A percentile compares a stretch with the other conserved stretches of the same genome.
Conservation (phyloP, 1,284 basidiomycete species). For the Schizophyllum commune region DNA sequence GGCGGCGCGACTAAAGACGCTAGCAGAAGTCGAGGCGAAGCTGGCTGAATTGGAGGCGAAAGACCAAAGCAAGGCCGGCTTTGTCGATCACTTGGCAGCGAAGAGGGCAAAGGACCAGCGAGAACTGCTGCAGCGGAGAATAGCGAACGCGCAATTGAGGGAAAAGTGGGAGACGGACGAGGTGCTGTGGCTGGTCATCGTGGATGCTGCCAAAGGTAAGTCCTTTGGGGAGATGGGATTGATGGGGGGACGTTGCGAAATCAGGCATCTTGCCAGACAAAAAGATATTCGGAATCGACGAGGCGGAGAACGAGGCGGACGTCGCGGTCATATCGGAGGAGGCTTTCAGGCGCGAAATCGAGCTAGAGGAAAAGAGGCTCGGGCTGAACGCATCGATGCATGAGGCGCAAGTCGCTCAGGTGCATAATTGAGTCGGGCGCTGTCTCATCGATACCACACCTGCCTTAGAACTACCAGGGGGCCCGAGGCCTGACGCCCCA, state of each 20-base stretch:
- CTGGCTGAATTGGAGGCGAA: not conserved
- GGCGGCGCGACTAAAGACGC: not conserved
- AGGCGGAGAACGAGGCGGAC: conserved; percentile 10
- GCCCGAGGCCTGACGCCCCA: no score
- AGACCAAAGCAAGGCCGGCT: not conserved
- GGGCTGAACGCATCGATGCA: conserved; percentile 2
- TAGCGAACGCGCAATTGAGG: conserved; percentile 13
- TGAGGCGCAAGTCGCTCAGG: not conserved
- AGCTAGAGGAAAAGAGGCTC: conserved; percentile 1
- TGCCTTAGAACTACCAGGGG: no score
- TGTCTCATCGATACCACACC: no score
- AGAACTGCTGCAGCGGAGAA: not conserved
- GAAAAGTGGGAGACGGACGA: conserved; percentile 15
- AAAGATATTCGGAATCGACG: conserved; percentile 12
- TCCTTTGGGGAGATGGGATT: not conserved
- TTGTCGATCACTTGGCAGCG: not conserved
- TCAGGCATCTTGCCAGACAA: conserved; percentile 7
- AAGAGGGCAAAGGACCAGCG: not conserved
- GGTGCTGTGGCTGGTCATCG: conserved; percentile 16
- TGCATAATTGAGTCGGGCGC: no score
- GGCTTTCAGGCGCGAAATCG: conserved; percentile 4
- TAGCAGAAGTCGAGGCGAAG: conserved; percentile 3
- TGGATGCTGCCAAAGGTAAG: conserved; percentile 14
- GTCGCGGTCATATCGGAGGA: conserved; percentile 4
- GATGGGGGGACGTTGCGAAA: not conserved